Percentiles rank a stretch among this genome's conserved stretches.
Conservation (phyloP, 768 basidiomycete species). For the Termitomyces heimii region DNA sequence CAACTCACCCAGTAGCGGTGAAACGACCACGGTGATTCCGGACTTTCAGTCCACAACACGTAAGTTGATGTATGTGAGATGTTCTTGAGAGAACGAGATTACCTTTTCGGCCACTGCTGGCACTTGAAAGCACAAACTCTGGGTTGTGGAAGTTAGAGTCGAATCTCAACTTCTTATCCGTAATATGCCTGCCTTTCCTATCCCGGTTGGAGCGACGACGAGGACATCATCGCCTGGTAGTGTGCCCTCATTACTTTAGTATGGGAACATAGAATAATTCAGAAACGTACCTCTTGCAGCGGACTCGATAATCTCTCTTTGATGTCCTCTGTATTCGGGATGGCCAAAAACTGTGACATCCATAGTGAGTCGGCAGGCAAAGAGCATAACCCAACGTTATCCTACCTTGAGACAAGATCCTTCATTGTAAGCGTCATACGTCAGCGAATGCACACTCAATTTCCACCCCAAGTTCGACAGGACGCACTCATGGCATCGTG, state of each 20-base stretch:
- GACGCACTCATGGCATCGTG: neutral
- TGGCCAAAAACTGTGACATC: conserved; percentile 58
- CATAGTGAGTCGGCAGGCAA: neutral
- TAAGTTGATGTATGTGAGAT: neutral
- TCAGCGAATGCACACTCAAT: neutral
- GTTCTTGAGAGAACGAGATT: neutral
- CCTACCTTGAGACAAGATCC: conserved; percentile 13
- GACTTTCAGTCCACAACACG: conserved; percentile 27
- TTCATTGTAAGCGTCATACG: neutral
- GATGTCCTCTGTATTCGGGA: conserved; percentile 65
- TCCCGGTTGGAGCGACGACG: conserved; percentile 81
- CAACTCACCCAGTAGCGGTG: conserved; percentile 63
- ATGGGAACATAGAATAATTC: neutral
- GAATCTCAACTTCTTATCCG: neutral
- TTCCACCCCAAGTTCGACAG: neutral
- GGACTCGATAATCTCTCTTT: conserved; percentile 69
- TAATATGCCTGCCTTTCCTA: conserved; percentile 64
- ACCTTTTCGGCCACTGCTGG: conserved; percentile 68
- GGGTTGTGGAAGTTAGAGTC: neutral
- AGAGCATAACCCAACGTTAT: neutral
- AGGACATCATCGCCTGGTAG: conserved; percentile 62
- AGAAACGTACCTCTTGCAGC: conserved; percentile 49
- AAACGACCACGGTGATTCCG: conserved; percentile 71
- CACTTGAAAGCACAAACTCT: conserved; percentile 85
- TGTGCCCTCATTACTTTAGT: neutral